phyloP scores from a whole-genome alignment of 2,329 filamentous ascomycete genomes.

The Trichoderma gracile region DNA sequence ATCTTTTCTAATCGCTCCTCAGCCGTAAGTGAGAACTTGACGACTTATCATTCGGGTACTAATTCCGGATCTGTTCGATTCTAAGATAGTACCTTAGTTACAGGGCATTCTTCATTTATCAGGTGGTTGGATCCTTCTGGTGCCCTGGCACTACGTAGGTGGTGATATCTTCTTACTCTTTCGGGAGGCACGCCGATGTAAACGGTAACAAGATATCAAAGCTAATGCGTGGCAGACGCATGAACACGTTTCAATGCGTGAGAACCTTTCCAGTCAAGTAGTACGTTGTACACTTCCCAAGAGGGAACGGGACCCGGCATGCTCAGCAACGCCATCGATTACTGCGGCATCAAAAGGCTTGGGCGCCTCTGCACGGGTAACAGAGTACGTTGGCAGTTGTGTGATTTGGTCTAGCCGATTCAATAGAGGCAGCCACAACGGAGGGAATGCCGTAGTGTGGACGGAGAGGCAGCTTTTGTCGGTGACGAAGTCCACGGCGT shows the following conservation, averaged over 20 bases:
- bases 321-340: not conserved
- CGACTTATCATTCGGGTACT: not conserved
- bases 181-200: not conserved
- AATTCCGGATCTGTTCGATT: not conserved
- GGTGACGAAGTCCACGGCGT: not conserved
- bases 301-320: not conserved
- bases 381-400: not conserved
- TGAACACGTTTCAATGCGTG: conserved; percentile 24
- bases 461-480: not conserved
- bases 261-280: not conserved
- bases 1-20: not conserved
- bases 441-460: not conserved
- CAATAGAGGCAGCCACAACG: conserved; percentile 20
- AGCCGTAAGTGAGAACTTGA: not conserved
- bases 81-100: too few relatives aligned
- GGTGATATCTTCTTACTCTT: not conserved
- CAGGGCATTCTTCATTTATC: not conserved
- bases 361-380: not conserved
- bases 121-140: not conserved
- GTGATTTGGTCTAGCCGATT: conserved; percentile 11
- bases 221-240: conserved; percentile 17
- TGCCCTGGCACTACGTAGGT: too few relatives aligned
- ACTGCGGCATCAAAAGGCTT: not conserved
- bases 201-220: not conserved
- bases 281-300: not conserved